A percentile compares a stretch with the other conserved stretches of the same genome.
phyloP scores from a whole-genome alignment of 1,284 basidiomycete species.

The Macrocystidia cucumis region DNA sequence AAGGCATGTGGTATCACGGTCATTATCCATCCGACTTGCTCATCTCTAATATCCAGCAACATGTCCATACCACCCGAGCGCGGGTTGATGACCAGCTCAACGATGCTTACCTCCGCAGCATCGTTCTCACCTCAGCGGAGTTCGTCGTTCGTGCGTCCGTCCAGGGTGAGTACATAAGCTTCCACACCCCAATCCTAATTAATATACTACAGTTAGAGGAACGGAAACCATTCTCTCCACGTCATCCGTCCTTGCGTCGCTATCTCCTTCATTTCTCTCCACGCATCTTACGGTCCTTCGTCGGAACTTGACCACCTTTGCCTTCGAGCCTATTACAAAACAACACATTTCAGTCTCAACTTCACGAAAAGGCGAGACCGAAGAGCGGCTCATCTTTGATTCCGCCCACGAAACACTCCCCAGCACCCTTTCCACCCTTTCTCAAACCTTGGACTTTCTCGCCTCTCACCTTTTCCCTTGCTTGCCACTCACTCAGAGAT shows the following conservation, averaged over 20 bases:
- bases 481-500: conserved; percentile 39
- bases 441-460: conserved; percentile 48
- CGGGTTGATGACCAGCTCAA: conserved; percentile 63
- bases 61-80: conserved; percentile 45
- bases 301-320: conserved; percentile 53
- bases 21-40: conserved; percentile 3
- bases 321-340: conserved; percentile 49
- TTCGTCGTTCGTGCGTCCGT: conserved; percentile 44
- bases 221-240: conserved; percentile 44
- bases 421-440: conserved; percentile 44
- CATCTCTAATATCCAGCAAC: conserved; percentile 26
- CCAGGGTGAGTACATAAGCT: conserved; percentile 36
- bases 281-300: conserved; percentile 51
- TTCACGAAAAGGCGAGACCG: conserved; percentile 30
- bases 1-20: conserved; percentile 35
- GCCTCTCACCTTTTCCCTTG: conserved; percentile 42
- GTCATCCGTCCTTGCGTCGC: conserved; percentile 47
- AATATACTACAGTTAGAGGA: conserved; percentile 38
- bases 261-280: conserved; percentile 46
- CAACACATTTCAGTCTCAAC: conserved; percentile 37
- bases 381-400: too few species aligned
- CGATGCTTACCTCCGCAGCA: conserved; percentile 55
- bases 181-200: conserved; percentile 8
- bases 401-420: conserved; percentile 33
- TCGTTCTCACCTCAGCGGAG: conserved; percentile 41